Percentiles rank a stretch among this genome's conserved stretches.
phyloP scores from a whole-genome alignment of 1,139 yeast species.

The Protomyces pachydermus region DNA sequence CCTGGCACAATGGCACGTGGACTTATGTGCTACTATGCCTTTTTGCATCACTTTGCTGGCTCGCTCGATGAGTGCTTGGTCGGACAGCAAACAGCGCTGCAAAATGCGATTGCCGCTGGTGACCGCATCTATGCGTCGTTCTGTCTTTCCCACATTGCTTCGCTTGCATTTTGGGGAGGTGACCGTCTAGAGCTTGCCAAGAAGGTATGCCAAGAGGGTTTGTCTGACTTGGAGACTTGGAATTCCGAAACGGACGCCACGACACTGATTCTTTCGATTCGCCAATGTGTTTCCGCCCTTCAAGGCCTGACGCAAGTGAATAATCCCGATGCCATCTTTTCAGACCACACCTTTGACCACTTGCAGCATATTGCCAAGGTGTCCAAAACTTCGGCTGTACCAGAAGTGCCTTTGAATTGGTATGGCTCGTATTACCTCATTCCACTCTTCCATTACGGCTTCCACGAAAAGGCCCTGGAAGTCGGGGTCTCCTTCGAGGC shows the following conservation, averaged over 20 bases:
- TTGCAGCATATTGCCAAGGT: not conserved
- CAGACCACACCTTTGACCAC: constrained; percentile 9
- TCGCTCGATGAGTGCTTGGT: not conserved
- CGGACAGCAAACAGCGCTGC: not conserved
- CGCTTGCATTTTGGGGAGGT: constrained; percentile 7
- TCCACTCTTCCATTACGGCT: constrained; percentile 17
- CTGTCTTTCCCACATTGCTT: constrained; percentile 14
- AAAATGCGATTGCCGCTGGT: constrained; percentile 29
- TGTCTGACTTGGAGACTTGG: constrained; percentile 3
- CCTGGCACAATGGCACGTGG: constrained; percentile 27
- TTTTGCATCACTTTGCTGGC: constrained; percentile 24
- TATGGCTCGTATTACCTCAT: not conserved
- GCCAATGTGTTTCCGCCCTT: constrained; percentile 24
- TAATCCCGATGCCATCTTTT: constrained; percentile 21
- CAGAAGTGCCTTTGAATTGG: not conserved
- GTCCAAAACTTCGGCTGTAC: not conserved
- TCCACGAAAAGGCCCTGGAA: constrained; percentile 25
- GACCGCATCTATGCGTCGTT: constrained; percentile 27
- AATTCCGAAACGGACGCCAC: constrained; percentile 26
- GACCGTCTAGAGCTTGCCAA: constrained; percentile 5
- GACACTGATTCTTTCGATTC: constrained; percentile 20
- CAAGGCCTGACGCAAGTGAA: constrained; percentile 6
- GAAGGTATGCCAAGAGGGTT: constrained; percentile 1
- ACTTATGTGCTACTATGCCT: constrained; percentile 14
- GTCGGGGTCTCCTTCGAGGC: not conserved